These are phyloP conservation scores for Pterulicium gracile DNA, from an alignment of 1,284 basidiomycete genomes.

Conservation along the genomic window DNA sequence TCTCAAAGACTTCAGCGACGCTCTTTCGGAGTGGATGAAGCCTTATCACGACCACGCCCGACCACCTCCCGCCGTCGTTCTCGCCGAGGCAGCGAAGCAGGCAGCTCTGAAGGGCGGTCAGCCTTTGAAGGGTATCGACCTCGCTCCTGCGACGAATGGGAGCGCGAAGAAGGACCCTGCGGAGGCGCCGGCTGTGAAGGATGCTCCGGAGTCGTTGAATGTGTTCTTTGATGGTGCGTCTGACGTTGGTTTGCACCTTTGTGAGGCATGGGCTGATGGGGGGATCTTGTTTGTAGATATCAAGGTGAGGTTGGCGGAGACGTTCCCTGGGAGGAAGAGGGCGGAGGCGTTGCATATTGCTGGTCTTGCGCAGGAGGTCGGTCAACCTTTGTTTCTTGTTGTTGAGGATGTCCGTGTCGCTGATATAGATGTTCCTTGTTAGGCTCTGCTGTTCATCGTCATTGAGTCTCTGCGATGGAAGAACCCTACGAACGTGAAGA, in stretches of 20 bases:
- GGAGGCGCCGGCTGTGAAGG: constrained; percentile 48
- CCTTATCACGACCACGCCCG: constrained; percentile 63
- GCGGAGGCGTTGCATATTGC: constrained; percentile 58
- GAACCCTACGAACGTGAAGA: constrained; percentile 51
- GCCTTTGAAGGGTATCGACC: constrained; percentile 50
- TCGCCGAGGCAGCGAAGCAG: constrained; percentile 63
- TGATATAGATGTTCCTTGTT: constrained; percentile 1
- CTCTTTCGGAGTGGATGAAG: constrained; percentile 61
- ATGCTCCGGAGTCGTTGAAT: constrained; percentile 42
- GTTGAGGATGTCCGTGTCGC: not conserved
- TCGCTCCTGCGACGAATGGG: constrained; percentile 35
- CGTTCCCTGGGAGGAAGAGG: constrained; percentile 25
- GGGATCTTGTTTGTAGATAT: constrained; percentile 32
- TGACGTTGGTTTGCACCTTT: not conserved
- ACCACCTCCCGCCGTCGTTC: constrained; percentile 52
- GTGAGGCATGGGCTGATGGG: constrained; percentile 6
- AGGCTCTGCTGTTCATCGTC: constrained; percentile 60
- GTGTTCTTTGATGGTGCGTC: constrained; percentile 52
- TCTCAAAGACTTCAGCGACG: constrained; percentile 46
- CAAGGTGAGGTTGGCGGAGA: constrained; percentile 36
- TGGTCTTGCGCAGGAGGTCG: constrained; percentile 63
- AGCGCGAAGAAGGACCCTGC: constrained; percentile 58
- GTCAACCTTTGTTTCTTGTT: constrained; percentile 6
- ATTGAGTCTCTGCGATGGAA: constrained; percentile 65
- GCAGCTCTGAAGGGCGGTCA: constrained; percentile 59